Conservation (phyloP, 2,329 filamentous ascomycete genomes). For the Pezicula radicicola region DNA sequence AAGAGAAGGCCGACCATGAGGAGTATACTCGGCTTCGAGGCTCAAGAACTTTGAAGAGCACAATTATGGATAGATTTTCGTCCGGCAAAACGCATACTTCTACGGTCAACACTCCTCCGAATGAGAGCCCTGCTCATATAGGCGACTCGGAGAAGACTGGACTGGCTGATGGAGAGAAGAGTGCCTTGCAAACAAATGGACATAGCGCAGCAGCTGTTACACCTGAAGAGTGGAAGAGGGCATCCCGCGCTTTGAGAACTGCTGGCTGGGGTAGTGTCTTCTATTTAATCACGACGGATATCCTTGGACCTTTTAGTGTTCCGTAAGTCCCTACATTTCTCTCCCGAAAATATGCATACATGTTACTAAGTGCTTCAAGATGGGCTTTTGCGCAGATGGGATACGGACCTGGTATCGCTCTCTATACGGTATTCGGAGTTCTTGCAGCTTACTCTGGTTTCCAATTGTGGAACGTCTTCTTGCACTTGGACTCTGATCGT, state of each 20-base stretch:
- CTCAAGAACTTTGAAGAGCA: constrained; percentile 16
- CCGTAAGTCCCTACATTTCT: constrained; percentile 13
- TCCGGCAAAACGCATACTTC: constrained; percentile 5
- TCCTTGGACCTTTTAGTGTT: constrained; percentile 16
- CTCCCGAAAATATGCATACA: constrained; percentile 22
- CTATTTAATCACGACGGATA: constrained; percentile 22
- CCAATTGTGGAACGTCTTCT: constrained; percentile 20
- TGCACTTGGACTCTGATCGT: constrained; percentile 18
- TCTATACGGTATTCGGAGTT: constrained; percentile 19
- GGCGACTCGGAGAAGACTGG: constrained; percentile 7
- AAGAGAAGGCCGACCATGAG: constrained; percentile 24
- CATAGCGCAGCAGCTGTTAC: constrained; percentile 15
- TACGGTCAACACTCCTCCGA: constrained; percentile 3
- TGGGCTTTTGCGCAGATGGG: constrained; percentile 32
- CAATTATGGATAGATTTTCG: constrained; percentile 18
- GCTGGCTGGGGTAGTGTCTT: constrained; percentile 44
- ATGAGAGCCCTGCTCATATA: constrained; percentile 6
- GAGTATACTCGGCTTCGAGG: constrained; percentile 11
- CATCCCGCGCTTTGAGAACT: constrained; percentile 42
- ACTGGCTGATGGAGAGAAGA: constrained; percentile 4
- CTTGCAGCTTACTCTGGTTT: constrained; percentile 22
- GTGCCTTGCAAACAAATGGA: constrained; percentile 2
- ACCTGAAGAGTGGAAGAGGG: constrained; percentile 44
- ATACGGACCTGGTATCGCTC: constrained; percentile 19
- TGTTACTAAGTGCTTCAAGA: constrained; percentile 18